Conservation (phyloP, 2,329 filamentous ascomycete genomes). For the Verruconis gallopava region DNA sequence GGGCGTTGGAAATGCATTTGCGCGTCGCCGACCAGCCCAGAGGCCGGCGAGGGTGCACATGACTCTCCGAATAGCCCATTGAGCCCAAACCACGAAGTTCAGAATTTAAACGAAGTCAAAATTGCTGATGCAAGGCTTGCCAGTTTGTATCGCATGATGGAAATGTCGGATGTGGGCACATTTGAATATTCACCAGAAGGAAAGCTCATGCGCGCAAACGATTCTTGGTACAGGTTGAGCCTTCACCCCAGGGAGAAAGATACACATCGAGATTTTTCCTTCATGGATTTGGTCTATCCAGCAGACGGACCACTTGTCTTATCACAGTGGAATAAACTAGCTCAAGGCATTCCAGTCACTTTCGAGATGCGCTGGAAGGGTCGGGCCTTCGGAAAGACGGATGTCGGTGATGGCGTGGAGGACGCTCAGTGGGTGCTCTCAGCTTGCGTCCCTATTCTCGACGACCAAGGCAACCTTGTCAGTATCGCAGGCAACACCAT, state of each 20-base stretch:
- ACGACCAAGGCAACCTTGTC: constrained; percentile 17
- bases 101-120: constrained; percentile 2
- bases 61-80: constrained; percentile 14
- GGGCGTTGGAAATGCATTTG: constrained; percentile 12
- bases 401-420: constrained; percentile 9
- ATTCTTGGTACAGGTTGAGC: constrained; percentile 10
- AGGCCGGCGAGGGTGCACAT: neutral
- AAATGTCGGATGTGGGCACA: constrained; percentile 23
- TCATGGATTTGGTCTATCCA: constrained; percentile 20
- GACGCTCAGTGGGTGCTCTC: constrained; percentile 18
- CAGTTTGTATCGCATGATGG: constrained; percentile 21
- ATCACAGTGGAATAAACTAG: constrained; percentile 20
- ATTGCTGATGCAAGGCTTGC: constrained; percentile 5
- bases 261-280: constrained; percentile 17
- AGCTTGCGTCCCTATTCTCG: constrained; percentile 20
- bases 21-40: neutral
- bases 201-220: constrained; percentile 18
- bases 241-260: constrained; percentile 16
- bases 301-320: constrained; percentile 18
- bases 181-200: constrained; percentile 20
- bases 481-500: constrained; percentile 21
- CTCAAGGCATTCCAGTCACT: constrained; percentile 17
- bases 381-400: neutral
- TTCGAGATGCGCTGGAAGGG: constrained; percentile 25
- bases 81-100: constrained; percentile 9